Conservation (phyloP, 2,329 filamentous ascomycete species). For the Biscogniauxia sp. region DNA sequence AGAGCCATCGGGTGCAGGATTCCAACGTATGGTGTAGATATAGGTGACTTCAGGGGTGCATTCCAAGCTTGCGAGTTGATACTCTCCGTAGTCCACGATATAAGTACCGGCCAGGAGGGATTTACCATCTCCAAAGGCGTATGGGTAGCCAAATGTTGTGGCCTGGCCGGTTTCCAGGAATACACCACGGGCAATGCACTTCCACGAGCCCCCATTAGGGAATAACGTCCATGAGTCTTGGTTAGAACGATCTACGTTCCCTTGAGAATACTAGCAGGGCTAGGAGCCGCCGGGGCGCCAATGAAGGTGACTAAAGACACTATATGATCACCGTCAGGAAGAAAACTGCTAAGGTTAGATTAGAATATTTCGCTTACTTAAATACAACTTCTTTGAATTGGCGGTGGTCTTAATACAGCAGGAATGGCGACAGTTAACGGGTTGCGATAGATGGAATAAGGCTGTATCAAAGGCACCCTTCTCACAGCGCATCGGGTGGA, state of each 20-base stretch:
- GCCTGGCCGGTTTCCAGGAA: conserved; percentile 30
- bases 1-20: conserved; percentile 30
- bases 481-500: too few relatives aligned
- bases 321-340: conserved; percentile 43
- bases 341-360: conserved; percentile 34
- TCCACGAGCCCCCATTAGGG: conserved; percentile 44
- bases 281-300: conserved; percentile 39
- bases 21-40: conserved; percentile 43
- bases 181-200: conserved; percentile 46
- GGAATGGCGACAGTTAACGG: too few relatives aligned
- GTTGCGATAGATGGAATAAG: too few relatives aligned
- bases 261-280: conserved; percentile 40
- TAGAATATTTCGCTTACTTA: too few relatives aligned
- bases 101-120: conserved; percentile 34
- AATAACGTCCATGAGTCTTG: conserved; percentile 42
- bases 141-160: conserved; percentile 38
- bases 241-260: conserved; percentile 43
- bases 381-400: too few relatives aligned
- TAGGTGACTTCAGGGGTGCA: conserved; percentile 36
- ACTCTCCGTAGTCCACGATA: conserved; percentile 38
- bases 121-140: conserved; percentile 40
- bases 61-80: conserved; percentile 32
- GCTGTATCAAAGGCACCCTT: too few relatives aligned
- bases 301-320: conserved; percentile 38
- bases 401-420: too few relatives aligned